Evolutionary conservation across 768 basidiomycete genomes (phyloP), one percentile per base, ranked within the genome.

Genomic region (Epithele typhae): DNA sequence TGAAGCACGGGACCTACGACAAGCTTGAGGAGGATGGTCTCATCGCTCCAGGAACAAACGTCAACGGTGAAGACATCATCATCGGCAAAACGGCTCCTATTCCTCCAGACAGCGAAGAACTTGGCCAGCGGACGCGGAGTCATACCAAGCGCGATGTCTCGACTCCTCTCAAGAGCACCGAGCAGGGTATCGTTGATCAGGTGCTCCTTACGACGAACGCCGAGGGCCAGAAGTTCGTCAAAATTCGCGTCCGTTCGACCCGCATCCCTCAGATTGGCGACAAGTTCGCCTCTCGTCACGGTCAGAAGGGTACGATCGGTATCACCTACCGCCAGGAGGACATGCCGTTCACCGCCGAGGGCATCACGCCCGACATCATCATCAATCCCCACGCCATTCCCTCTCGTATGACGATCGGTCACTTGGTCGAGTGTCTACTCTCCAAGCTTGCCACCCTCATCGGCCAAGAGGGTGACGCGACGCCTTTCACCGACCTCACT

Each of bases 371-470:
- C 9, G 96, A 99, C 65, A 77, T 99, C 59, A 79, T 99, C 70
- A 99, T 99, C 68, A 99, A 99, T 61, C 96, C 96, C 32, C 96
- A 99, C 66, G 96, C 96, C 60, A 99, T 99, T 67, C 96, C 96
- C 4, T 98, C 96, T 43, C 95, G 96, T 71, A 99, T 99, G 96
- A 99, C 96, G 19, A 99, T 99, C 57, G 96, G 96, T 21, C 96
- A 99, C 68, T 82, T 99, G 76, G 94, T 99, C 61, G 96, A 99
- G 67, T 96, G 93, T 80, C 72, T 99, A 27, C 73, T 99, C 22
- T 93, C 90, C 11, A 99, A 99, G 65, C 85, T 99, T 3, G 92
- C 95, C 3, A 96, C 95, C 0, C 79, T 98, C 51, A 88, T 92
- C 47, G 96, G 96, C 30, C 89, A 92, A 46, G 95, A 98, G 66